Base-by-base conservation (phyloP, 176 grass and related monocot species). In the Tuctoria greenei region DNA sequence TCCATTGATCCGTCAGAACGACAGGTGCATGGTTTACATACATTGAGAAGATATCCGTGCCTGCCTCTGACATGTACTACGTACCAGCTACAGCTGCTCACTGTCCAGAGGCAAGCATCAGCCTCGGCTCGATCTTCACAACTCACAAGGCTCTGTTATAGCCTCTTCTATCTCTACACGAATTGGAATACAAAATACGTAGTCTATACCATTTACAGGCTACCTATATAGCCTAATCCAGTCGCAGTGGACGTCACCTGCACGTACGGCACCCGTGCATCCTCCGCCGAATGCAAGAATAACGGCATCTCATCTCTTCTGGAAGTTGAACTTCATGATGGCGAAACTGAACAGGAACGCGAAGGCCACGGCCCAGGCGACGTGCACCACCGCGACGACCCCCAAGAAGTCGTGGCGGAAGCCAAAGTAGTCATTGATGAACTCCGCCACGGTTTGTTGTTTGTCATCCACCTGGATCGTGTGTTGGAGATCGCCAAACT, bases 251-350 rank as follows among this genome's bases (percentile, higher is more conserved):
- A 50, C 69, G 64, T 25, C 61, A 50, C 24, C n/a, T 45, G 21
- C 36, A 63, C 59, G 24, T 16, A 24, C 51, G 7, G 20, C 51
- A 54, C 21, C 20, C 1, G 7, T 20, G 44, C 44, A 45, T 37
- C 58, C 25, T 41, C 28, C 21, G 40, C 9, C 35, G 63, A 43
- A 56, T 56, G 49, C 68, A 74, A 61, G 44, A 89, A 67, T 12
- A 82, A 40, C 20, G 31, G 3, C 9, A 4, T 64, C 35, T 28
- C 69, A 96, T 88, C 93, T 87, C 61, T 49, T 96, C 75, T 96
- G 93, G 79, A 93, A 93, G 82, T 96, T 96, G 66, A 90, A 89
- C 71, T 73, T 90, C 82, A 88, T 91, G 61, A 96, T 96, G 13
- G 87, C 78, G 13, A 96, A 86, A 66, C 84, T 91, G 67, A 96